Evolutionary conservation across 2,329 filamentous ascomycete genomes (phyloP).

Genomic region (Monosporascus sp.): DNA sequence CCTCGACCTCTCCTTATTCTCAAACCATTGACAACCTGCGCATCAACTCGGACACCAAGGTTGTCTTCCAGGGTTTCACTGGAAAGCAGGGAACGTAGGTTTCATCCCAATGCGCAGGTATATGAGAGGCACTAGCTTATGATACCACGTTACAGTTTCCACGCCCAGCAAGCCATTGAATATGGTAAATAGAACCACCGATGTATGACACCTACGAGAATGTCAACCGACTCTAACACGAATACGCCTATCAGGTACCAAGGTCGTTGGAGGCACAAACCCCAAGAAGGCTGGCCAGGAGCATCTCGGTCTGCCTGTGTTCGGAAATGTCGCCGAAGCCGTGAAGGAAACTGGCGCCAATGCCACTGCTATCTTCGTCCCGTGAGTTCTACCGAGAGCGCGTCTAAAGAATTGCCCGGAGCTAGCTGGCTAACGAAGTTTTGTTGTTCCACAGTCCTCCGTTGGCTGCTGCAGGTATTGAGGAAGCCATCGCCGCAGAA

Average conservation of each 20-base stretch:
- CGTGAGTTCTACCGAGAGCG: slow-evolving; percentile 64
- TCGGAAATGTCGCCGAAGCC: slow-evolving; percentile 81
- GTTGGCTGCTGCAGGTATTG: slow-evolving; percentile 87
- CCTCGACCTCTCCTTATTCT: slow-evolving; percentile 63
- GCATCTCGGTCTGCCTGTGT: slow-evolving; percentile 90
- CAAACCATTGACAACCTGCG: slow-evolving; percentile 79
- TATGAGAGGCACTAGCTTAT: slow-evolving; percentile 6
- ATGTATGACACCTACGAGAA: slow-evolving; percentile 5
- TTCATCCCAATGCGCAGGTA: background rate
- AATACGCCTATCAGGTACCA: slow-evolving; percentile 61
- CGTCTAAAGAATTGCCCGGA: background rate
- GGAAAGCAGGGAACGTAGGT: slow-evolving; percentile 92
- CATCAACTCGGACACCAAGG: slow-evolving; percentile 89
- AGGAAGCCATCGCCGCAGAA: slow-evolving; percentile 91
- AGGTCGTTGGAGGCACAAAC: slow-evolving; percentile 97
- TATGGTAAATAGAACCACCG: slow-evolving; percentile 62
- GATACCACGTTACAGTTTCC: slow-evolving; percentile 63
- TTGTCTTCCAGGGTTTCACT: slow-evolving; percentile 95
- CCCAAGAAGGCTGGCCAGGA: slow-evolving; percentile 93
- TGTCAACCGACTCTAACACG: slow-evolving; percentile 23
- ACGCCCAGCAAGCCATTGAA: slow-evolving; percentile 95
- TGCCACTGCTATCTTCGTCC: slow-evolving; percentile 93
- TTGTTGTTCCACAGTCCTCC: slow-evolving; percentile 58
- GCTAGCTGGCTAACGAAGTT: slow-evolving; percentile 11
- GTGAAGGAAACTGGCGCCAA: slow-evolving; percentile 86